Conservation (phyloP, 1,284 basidiomycete species). For the Papiliotrema flavescens region DNA sequence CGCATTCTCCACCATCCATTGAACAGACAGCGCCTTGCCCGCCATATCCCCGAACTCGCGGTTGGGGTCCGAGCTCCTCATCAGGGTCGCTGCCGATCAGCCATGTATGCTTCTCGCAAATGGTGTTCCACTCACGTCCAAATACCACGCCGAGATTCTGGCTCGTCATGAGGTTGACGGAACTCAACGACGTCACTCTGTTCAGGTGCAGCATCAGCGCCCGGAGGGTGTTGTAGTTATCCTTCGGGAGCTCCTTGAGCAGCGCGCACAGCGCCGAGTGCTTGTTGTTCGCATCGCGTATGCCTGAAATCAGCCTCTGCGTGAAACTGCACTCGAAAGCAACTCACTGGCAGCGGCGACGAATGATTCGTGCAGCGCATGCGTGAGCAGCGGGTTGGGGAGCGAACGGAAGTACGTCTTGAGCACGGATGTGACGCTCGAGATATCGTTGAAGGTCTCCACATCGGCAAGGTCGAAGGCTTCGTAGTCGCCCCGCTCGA, state of each 20-base stretch:
- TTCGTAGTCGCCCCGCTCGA: slow-evolving; percentile 84
- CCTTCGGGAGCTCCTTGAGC: slow-evolving; percentile 71
- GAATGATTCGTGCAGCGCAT: slow-evolving; percentile 86
- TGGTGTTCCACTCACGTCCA: slow-evolving; percentile 69
- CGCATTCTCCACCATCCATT: slow-evolving; percentile 91
- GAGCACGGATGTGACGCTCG: slow-evolving; percentile 90
- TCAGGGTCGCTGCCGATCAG: slow-evolving; percentile 71
- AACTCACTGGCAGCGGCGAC: slow-evolving; percentile 63
- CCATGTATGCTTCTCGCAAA: not conserved
- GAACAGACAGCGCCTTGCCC: slow-evolving; percentile 84
- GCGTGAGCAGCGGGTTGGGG: slow-evolving; percentile 86
- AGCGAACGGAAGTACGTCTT: slow-evolving; percentile 94
- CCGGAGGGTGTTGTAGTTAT: slow-evolving; percentile 82
- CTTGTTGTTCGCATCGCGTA: slow-evolving; percentile 64
- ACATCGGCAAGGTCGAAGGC: slow-evolving; percentile 83
- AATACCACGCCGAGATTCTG: slow-evolving; percentile 99
- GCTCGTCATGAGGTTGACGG: slow-evolving; percentile 87
- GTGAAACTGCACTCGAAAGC: not conserved
- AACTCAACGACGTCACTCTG: slow-evolving; percentile 66
- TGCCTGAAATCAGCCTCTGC: slow-evolving; percentile 42
- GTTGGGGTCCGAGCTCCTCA: slow-evolving; percentile 79
- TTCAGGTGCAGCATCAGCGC: slow-evolving; percentile 83
- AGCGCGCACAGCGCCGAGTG: slow-evolving; percentile 64
- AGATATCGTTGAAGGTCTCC: slow-evolving; percentile 91
- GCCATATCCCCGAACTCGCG: slow-evolving; percentile 88